Conservation (phyloP, 768 basidiomycete species). For the Candolleomyces aberdarensis region DNA sequence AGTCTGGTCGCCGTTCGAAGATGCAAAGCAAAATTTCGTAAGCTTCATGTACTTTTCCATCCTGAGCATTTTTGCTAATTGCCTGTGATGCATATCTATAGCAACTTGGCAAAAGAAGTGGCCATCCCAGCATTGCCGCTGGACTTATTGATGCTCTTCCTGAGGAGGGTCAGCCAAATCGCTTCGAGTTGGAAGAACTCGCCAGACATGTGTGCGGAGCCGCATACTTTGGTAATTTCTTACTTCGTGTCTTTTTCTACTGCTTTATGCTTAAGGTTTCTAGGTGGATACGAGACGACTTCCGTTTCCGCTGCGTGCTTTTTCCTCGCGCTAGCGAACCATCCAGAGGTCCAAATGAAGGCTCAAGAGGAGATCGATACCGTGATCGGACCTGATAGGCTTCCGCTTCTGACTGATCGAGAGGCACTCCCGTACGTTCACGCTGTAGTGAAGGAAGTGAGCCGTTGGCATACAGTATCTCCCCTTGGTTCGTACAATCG, state of each 20-base stretch:
- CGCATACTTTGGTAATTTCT: constrained; percentile 1
- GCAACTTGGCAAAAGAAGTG: not conserved
- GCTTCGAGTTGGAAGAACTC: not conserved
- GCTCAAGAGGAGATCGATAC: constrained; percentile 38
- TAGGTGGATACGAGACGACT: not conserved
- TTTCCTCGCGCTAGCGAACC: not conserved
- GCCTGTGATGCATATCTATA: not conserved
- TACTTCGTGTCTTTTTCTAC: too few species aligned
- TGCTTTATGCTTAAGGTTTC: too few species aligned
- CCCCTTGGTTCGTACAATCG: not conserved
- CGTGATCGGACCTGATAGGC: constrained; percentile 31
- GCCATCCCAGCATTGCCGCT: not conserved
- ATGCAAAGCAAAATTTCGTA: constrained; percentile 2
- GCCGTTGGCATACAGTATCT: constrained; percentile 18
- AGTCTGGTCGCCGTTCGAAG: not conserved
- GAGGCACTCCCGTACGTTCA: constrained; percentile 32
- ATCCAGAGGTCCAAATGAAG: constrained; percentile 3
- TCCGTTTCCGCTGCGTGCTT: not conserved
- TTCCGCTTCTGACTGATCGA: constrained; percentile 29
- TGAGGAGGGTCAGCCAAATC: not conserved
- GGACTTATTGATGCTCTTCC: not conserved
- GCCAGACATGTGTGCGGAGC: constrained; percentile 4
- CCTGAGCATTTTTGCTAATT: not conserved
- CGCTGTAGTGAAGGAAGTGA: constrained; percentile 29
- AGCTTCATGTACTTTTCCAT: not conserved